Percentiles rank a stretch among this genome's conserved stretches.
These are phyloP conservation scores for Urostyla sp. DNA, from an alignment of 73 alveolate species.

Conservation along the genomic window DNA sequence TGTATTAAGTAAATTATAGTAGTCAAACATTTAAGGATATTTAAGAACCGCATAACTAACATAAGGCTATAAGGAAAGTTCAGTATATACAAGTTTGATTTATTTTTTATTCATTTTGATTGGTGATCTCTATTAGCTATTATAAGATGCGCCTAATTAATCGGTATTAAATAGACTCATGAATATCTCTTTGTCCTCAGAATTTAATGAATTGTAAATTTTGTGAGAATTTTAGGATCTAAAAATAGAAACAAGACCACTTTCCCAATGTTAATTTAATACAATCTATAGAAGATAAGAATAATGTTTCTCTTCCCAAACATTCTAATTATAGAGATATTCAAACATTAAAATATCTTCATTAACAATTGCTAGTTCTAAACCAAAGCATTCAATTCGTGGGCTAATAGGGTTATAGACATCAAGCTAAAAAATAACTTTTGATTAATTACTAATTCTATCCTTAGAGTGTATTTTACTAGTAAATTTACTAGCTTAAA, in stretches of 20 bases:
- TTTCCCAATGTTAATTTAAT: conserved; percentile 45
- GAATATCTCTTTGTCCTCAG: conserved; percentile 50
- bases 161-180: conserved; percentile 22
- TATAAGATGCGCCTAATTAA: neutral
- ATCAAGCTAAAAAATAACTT: neutral
- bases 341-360: conserved; percentile 2
- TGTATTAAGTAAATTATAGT: neutral
- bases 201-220: conserved; percentile 16
- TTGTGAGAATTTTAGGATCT: conserved; percentile 42
- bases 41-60: conserved; percentile 32
- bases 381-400: conserved; percentile 52
- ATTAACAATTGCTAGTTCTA: conserved; percentile 44
- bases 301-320: conserved; percentile 52
- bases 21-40: conserved; percentile 29
- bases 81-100: conserved; percentile 1
- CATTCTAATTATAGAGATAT: conserved; percentile 22
- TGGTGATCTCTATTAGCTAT: too few relatives aligned
- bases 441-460: too few relatives aligned
- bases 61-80: conserved; percentile 9
- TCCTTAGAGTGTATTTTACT: neutral
- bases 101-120: conserved; percentile 18
- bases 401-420: conserved; percentile 37
- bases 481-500: neutral
- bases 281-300: conserved; percentile 42
- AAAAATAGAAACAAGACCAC: conserved; percentile 30